Percentiles rank a stretch among this genome's conserved stretches.
These are phyloP conservation scores for Penicillium desertorum DNA, from an alignment of 495 filamentous ascomycete genomes.

Conservation along the genomic window DNA sequence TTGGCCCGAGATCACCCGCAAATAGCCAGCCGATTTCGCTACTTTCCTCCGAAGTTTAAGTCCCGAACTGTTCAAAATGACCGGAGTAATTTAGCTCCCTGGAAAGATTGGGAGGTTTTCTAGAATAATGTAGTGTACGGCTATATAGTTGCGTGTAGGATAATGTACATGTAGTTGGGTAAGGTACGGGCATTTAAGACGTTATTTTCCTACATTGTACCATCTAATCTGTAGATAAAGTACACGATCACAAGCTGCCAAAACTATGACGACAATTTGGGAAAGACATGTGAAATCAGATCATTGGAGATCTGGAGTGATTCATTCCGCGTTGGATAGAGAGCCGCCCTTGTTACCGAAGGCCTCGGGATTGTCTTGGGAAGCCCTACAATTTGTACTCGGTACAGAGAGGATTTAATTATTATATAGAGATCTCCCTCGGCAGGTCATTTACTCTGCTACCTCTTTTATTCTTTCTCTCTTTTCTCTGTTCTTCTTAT, in stretches of 20 bases:
- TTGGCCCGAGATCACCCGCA: constrained; percentile 33
- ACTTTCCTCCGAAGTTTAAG: constrained; percentile 10
- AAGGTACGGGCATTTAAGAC: not conserved
- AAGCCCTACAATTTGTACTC: constrained; percentile 3
- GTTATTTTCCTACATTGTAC: not conserved
- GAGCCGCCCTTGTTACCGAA: constrained; percentile 33
- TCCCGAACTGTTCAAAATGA: not conserved
- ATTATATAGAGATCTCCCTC: constrained; percentile 18
- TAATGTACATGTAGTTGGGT: not conserved
- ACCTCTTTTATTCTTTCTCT: constrained; percentile 3
- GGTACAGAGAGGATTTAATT: constrained; percentile 9
- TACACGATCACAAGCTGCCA: constrained; percentile 14
- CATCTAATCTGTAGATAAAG: not conserved
- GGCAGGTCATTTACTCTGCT: constrained; percentile 5
- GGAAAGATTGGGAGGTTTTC: not conserved
- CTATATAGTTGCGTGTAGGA: not conserved
- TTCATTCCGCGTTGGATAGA: not conserved
- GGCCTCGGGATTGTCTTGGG: constrained; percentile 31
- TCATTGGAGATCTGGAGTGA: constrained; percentile 20
- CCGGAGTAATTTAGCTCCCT: constrained; percentile 20
- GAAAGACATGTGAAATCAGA: constrained; percentile 28
- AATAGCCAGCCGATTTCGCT: constrained; percentile 17
- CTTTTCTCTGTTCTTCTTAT: not conserved
- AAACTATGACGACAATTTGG: constrained; percentile 23
- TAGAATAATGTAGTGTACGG: not conserved